A percentile compares a stretch with the other conserved stretches of the same genome.
Conservation (phyloP, 768 basidiomycete species). For the Mrakia frigida region DNA sequence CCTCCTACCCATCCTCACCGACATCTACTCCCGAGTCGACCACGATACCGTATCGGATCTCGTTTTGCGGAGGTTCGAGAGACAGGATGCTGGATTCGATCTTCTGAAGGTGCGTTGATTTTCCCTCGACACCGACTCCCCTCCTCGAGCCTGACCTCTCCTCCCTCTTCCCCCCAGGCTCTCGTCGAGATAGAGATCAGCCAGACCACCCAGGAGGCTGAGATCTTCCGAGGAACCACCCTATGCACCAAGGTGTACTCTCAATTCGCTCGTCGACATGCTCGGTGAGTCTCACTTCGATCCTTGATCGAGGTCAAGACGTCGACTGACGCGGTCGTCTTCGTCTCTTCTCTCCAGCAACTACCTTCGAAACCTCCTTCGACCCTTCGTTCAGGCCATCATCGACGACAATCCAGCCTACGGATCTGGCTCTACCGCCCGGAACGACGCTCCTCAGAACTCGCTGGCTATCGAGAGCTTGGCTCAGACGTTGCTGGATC, state of each 20-base stretch:
- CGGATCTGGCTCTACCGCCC: background rate
- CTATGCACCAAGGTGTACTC: conserved; percentile 27
- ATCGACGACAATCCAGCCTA: conserved; percentile 25
- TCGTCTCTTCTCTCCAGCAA: background rate
- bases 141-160: background rate
- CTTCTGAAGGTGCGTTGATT: background rate
- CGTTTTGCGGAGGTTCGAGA: conserved; percentile 15
- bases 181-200: conserved; percentile 23
- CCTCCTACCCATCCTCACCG: conserved; percentile 16
- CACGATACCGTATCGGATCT: conserved; percentile 23
- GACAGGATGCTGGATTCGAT: background rate
- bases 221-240: conserved; percentile 25
- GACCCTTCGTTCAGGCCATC: conserved; percentile 20
- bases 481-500: conserved; percentile 27
- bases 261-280: conserved; percentile 19
- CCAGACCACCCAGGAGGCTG: conserved; percentile 12
- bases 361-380: conserved; percentile 23
- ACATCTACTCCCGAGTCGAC: conserved; percentile 13
- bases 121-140: background rate
- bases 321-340: too few relatives aligned
- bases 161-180: background rate
- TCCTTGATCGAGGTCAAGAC: background rate
- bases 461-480: conserved; percentile 14
- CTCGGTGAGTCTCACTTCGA: background rate
- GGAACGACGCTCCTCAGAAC: conserved; percentile 10